phyloP scores from a whole-genome alignment of 805 yeast genomes.

The Groenewaldozyma salmanticensis region DNA sequence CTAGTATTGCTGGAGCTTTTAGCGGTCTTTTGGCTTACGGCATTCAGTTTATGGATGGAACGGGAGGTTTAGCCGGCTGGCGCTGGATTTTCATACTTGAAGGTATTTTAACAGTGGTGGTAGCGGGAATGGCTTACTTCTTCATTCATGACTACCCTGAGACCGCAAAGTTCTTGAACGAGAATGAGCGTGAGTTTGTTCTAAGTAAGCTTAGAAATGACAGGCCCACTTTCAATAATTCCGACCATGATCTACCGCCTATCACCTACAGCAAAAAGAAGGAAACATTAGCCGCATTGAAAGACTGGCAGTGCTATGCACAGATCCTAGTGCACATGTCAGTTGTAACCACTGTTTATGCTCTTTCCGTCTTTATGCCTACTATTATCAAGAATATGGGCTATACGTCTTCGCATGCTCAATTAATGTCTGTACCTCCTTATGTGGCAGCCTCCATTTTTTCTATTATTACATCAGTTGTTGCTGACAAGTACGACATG shows the following conservation, averaged over 20 bases:
- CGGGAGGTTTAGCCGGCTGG: constrained; percentile 28
- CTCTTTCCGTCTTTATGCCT: constrained; percentile 41
- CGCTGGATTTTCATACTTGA: constrained; percentile 36
- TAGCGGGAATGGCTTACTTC: constrained; percentile 25
- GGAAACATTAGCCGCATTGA: constrained; percentile 5
- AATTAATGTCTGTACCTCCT: constrained; percentile 21
- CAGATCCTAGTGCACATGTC: constrained; percentile 45
- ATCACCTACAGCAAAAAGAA: neutral
- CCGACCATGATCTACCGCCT: neutral
- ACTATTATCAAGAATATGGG: constrained; percentile 45
- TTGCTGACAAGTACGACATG: constrained; percentile 27
- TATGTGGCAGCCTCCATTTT: constrained; percentile 28
- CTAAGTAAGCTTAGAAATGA: constrained; percentile 36
- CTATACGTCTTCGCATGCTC: constrained; percentile 51
- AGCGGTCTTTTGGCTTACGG: constrained; percentile 32
- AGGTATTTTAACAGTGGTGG: constrained; percentile 31
- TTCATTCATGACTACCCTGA: constrained; percentile 44
- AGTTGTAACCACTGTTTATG: constrained; percentile 38
- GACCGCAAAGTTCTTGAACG: constrained; percentile 39
- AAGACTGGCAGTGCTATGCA: constrained; percentile 17
- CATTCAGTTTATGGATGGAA: constrained; percentile 38
- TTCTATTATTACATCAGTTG: constrained; percentile 14
- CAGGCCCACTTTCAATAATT: neutral
- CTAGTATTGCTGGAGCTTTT: constrained; percentile 27
- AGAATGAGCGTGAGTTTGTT: constrained; percentile 35